Base-by-base conservation (phyloP, 73 alveolate species). In the Urostyla sp. region DNA sequence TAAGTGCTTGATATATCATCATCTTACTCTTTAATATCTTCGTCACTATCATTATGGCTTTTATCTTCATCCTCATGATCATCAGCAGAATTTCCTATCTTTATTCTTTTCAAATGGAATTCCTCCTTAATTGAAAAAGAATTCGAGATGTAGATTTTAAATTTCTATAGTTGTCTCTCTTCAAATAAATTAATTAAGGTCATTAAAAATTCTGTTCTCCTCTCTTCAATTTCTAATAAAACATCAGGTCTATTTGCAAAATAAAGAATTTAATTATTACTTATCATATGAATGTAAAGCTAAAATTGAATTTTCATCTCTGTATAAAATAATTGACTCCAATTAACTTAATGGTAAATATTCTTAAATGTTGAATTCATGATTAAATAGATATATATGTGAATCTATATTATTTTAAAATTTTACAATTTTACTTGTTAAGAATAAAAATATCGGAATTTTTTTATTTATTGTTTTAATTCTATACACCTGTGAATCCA, bases 251-350 rank as follows among this genome's bases (percentile, higher is more conserved):
- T 40, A 40, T 11, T 11, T 40, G 10, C 10, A 11, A 11, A 40
- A 11, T 11, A 11, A 10, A 40, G 20, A 40, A 40, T 40, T 40
- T 40, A n/a, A n/a, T 40, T 11, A 40, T 11, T 40, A 40, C 63
- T 18, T 69, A 48, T 49, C 83, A 45, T 37, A 15, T 44, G 83
- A 69, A 46, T 69, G 83, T 23, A 69, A 2, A 24, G 83, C 83
- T 0, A 69, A 1, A 8, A 69, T 57, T 49, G 69, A 28, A 30
- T 69, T 67, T 32, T 69, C n/a, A 69, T 69, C 83, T 13, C 28
- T 23, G 0, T 67, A 69, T 5, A 69, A 5, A 38, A 69, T 32
- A 1, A 69, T 11, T 23, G 83, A 48, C 34, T 69, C 83, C 20
- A 69, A 6, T 15, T 27, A 34, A 27, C 30, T 48, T 21, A 69